These are phyloP conservation scores for Globisporangium irregulare DNA, from an alignment of 352 stramenopile genomes.

Conservation along the genomic window DNA sequence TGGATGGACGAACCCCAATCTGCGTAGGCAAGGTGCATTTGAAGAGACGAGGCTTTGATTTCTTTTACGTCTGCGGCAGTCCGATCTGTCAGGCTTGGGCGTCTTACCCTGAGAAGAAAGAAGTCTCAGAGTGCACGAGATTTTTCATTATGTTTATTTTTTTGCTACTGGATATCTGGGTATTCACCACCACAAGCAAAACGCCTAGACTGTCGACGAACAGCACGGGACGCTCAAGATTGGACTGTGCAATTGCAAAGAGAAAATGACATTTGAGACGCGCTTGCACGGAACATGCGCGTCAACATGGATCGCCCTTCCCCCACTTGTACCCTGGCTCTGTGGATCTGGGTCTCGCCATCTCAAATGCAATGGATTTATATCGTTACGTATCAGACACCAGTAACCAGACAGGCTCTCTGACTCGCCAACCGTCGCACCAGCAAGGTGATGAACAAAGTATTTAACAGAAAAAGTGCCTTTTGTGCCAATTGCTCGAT, in stretches of 20 bases:
- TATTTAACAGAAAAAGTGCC: no score
- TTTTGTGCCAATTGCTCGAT: background rate
- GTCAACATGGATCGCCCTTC: background rate
- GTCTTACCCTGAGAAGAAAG: background rate
- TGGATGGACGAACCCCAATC: background rate
- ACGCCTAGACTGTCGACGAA: background rate
- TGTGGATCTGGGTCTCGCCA: background rate
- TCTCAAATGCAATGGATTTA: background rate
- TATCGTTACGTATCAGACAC: background rate
- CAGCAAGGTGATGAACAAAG: no score
- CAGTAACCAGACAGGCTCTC: background rate
- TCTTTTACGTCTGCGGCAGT: background rate
- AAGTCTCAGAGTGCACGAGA: background rate
- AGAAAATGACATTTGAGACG: background rate
- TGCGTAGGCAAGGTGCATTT: background rate
- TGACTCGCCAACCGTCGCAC: no score
- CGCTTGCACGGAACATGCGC: background rate
- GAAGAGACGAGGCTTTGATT: background rate
- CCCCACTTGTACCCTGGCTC: background rate
- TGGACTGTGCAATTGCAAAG: background rate
- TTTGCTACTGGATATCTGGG: background rate
- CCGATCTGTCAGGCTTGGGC: background rate
- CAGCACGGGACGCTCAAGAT: background rate
- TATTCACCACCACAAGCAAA: background rate
- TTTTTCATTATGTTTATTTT: background rate